Percentiles rank a stretch among this genome's conserved stretches.
These are phyloP conservation scores for Spiraea crenata DNA, from an alignment of 331 rosid genomes.

Conservation along the genomic window DNA sequence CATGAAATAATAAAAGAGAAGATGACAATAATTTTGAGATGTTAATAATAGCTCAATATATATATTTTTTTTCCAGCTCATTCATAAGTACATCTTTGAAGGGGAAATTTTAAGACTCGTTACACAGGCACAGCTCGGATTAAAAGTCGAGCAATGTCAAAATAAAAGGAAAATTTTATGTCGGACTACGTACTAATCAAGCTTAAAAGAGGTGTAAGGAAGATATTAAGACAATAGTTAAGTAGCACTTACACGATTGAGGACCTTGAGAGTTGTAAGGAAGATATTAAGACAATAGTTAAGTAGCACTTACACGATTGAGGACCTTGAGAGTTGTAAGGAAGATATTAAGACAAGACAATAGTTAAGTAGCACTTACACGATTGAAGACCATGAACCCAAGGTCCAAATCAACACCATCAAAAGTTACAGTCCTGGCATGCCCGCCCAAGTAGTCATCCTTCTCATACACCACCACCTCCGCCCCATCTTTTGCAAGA, in stretches of 20 bases:
- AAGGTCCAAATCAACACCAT: slow-evolving; percentile 72
- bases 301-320: slow-evolving; percentile 52
- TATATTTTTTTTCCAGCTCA: too few relatives aligned
- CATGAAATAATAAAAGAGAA: too few relatives aligned
- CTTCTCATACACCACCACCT: slow-evolving; percentile 65
- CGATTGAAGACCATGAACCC: slow-evolving; percentile 96
- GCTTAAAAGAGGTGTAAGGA: not conserved
- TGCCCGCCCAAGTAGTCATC: slow-evolving; percentile 80
- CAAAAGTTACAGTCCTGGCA: slow-evolving; percentile 61
- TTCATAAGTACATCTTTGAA: too few relatives aligned
- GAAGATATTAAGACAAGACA: not conserved
- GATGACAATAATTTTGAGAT: too few relatives aligned
- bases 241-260: slow-evolving; percentile 57
- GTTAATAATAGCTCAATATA: too few relatives aligned
- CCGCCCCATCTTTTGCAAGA: slow-evolving; percentile 52
- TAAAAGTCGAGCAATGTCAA: too few relatives aligned
- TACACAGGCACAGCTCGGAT: too few relatives aligned
- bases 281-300: not conserved
- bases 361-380: slow-evolving; percentile 32
- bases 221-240: not conserved
- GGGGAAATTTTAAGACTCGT: too few relatives aligned
- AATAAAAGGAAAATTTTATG: too few relatives aligned
- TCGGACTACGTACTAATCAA: too few relatives aligned
- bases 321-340: slow-evolving; percentile 98
- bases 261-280: slow-evolving; percentile 93